Percentiles rank a stretch among this genome's conserved stretches.
Evolutionary conservation across 2,329 filamentous ascomycete species (phyloP).

Genomic region (Pseudocercospora pini-densiflorae): DNA sequence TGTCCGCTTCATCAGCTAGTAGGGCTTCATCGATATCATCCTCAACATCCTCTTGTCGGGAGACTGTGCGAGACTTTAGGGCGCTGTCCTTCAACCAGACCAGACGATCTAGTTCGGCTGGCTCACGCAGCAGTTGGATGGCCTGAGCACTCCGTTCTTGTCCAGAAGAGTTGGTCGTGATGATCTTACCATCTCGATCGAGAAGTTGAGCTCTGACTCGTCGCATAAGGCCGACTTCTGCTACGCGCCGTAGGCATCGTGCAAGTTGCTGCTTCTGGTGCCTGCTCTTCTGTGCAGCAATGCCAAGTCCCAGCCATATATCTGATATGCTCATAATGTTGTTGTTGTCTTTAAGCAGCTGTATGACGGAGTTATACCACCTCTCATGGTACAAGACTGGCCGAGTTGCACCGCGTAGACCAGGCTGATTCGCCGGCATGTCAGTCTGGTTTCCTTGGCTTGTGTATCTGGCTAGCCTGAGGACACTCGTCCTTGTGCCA

Average conservation of each 20-base stretch:
- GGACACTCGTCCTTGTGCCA: slow-evolving; percentile 60
- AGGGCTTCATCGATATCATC: slow-evolving; percentile 10
- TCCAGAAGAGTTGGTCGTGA: slow-evolving; percentile 12
- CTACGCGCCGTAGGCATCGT: slow-evolving; percentile 46
- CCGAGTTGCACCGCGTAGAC: slow-evolving; percentile 19
- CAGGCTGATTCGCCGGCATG: slow-evolving; percentile 16
- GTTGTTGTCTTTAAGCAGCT: slow-evolving; percentile 53
- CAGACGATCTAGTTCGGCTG: slow-evolving; percentile 37
- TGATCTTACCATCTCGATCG: slow-evolving; percentile 26
- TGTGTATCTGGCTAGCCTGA: slow-evolving; percentile 56
- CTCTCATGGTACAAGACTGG: slow-evolving; percentile 49
- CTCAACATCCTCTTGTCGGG: slow-evolving; percentile 14
- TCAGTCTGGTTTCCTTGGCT: slow-evolving; percentile 26
- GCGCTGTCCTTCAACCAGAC: slow-evolving; percentile 26
- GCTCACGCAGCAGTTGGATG: slow-evolving; percentile 48
- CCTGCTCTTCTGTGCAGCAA: slow-evolving; percentile 33
- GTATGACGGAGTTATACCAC: slow-evolving; percentile 55
- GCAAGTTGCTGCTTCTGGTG: slow-evolving; percentile 47
- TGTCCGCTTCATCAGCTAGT: slow-evolving; percentile 12
- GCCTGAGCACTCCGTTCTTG: slow-evolving; percentile 17
- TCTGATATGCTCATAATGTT: slow-evolving; percentile 58
- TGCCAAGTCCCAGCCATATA: slow-evolving; percentile 53
- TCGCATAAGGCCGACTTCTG: slow-evolving; percentile 46
- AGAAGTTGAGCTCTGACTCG: slow-evolving; percentile 20
- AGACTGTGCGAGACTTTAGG: background rate